phyloP scores from a whole-genome alignment of 345 rosid genomes.

The Ceriops decandra region DNA sequence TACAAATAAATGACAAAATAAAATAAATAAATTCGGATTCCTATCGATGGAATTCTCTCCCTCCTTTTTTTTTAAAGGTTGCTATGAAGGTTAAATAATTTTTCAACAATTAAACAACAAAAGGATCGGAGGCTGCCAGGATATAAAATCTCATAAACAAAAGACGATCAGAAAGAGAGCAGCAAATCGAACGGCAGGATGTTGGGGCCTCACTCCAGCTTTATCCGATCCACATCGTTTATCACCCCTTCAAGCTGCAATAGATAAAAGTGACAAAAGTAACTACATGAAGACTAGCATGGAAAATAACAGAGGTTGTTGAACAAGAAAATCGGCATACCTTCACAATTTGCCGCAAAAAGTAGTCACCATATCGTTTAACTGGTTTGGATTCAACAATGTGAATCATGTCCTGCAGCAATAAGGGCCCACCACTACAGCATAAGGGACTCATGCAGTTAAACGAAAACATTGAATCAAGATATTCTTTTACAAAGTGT shows the following conservation, averaged over 20 bases:
- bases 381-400: conserved; percentile 72
- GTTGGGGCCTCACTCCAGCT: conserved; percentile 51
- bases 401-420: conserved; percentile 76
- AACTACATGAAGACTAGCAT: not conserved
- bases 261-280: not conserved
- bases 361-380: conserved; percentile 81
- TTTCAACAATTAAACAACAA: not conserved
- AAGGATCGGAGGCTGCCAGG: not conserved
- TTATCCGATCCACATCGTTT: conserved; percentile 69
- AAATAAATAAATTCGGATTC: no score
- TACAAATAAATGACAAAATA: no score
- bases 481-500: no score
- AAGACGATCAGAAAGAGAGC: not conserved
- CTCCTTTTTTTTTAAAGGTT: no score
- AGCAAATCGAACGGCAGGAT: not conserved
- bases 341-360: conserved; percentile 91
- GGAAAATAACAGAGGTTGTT: not conserved
- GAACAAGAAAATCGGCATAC: conserved; percentile 24
- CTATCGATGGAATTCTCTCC: no score
- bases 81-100: not conserved
- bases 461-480: no score
- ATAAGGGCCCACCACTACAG: conserved; percentile 6
- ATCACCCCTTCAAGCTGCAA: conserved; percentile 88
- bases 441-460: not conserved
- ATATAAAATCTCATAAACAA: not conserved